These are phyloP conservation scores for Phytophthora rubi DNA, from an alignment of 352 stramenopile genomes.

Conservation along the genomic window DNA sequence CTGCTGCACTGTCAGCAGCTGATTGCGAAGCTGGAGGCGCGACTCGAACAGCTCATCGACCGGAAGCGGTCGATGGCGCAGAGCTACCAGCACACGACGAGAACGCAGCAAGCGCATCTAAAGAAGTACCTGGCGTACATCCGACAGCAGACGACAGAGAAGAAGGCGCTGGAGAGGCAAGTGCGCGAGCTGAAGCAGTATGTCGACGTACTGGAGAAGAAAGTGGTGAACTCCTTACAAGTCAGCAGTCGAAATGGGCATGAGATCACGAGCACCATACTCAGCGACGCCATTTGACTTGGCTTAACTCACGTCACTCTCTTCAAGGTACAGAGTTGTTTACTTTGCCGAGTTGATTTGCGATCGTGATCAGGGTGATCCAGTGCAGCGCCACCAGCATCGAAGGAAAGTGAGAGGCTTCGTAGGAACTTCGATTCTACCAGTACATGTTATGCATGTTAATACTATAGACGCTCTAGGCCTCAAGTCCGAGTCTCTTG, in stretches of 20 bases:
- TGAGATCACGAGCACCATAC: neutral
- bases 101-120: slow-evolving; percentile 41
- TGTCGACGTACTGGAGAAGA: slow-evolving; percentile 41
- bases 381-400: neutral
- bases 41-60: slow-evolving; percentile 27
- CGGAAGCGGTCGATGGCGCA: slow-evolving; percentile 35
- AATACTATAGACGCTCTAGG: slow-evolving; percentile 14
- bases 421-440: neutral
- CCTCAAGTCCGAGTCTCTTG: slow-evolving; percentile 32
- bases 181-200: slow-evolving; percentile 32
- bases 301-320: neutral
- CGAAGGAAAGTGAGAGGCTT: neutral
- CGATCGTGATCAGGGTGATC: neutral
- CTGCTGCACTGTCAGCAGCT: slow-evolving; percentile 41
- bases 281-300: neutral
- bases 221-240: slow-evolving; percentile 7
- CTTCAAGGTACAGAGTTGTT: neutral
- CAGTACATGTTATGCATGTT: neutral
- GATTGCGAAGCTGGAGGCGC: slow-evolving; percentile 36
- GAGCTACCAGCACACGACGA: slow-evolving; percentile 40
- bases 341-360: neutral
- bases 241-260: neutral
- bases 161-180: slow-evolving; percentile 29
- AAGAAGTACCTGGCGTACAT: slow-evolving; percentile 47
- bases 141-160: slow-evolving; percentile 36